phyloP scores from a whole-genome alignment of 148 eudicot genomes.

The Selenicereus undatus region DNA sequence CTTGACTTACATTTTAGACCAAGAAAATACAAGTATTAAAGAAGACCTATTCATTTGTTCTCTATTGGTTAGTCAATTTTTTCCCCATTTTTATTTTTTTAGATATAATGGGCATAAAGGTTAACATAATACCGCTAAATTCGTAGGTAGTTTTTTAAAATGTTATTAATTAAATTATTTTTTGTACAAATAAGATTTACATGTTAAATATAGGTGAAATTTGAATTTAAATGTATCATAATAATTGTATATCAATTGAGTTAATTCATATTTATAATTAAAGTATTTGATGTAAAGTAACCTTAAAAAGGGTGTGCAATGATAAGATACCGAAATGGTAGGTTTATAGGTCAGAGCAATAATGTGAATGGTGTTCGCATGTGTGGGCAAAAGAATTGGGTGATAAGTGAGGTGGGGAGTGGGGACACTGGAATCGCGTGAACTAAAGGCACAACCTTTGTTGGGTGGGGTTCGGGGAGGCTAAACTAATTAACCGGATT shows the following conservation, averaged over 20 bases:
- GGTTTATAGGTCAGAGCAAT: background rate
- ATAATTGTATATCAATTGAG: too few relatives aligned
- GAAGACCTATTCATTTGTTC: background rate
- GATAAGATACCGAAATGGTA: background rate
- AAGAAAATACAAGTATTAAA: background rate
- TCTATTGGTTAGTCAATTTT: too few relatives aligned
- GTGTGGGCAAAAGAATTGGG: background rate
- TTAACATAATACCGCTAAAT: too few relatives aligned
- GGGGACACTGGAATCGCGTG: slow-evolving; percentile 3
- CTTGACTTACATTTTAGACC: background rate
- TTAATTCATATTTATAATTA: too few relatives aligned
- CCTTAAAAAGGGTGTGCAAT: too few relatives aligned
- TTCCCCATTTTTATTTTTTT: background rate
- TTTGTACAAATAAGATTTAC: too few relatives aligned
- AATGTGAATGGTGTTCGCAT: background rate
- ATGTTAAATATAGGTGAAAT: too few relatives aligned
- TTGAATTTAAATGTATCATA: too few relatives aligned
- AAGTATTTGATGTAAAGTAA: too few relatives aligned
- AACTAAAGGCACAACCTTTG: slow-evolving; percentile 2
- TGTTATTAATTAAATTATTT: too few relatives aligned
- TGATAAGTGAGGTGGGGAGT: background rate
- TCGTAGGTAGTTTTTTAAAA: too few relatives aligned
- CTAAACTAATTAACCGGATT: background rate
- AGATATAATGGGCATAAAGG: too few relatives aligned
- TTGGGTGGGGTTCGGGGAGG: background rate